phyloP scores from a whole-genome alignment of 768 basidiomycete genomes.

The Lentinula lateritia region DNA sequence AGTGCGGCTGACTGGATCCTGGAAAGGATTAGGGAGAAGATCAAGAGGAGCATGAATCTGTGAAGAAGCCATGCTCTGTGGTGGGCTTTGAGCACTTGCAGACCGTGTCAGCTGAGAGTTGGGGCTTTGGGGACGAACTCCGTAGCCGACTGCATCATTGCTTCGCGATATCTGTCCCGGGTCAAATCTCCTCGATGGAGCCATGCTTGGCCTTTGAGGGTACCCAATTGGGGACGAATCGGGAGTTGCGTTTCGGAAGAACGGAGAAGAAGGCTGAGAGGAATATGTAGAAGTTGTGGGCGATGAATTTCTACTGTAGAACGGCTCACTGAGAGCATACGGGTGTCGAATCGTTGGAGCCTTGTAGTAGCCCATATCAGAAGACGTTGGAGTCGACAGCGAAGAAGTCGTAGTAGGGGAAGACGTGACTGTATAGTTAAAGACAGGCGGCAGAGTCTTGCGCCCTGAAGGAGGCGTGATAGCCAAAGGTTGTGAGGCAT shows the following conservation, averaged over 20 bases:
- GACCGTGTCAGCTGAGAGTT: neutral
- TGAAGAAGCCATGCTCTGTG: neutral
- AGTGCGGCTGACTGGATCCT: slow-evolving; percentile 15
- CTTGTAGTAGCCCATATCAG: neutral
- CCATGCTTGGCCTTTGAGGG: neutral
- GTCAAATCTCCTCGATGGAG: neutral
- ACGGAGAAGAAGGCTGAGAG: neutral
- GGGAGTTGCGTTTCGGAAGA: neutral
- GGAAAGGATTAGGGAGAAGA: slow-evolving; percentile 14
- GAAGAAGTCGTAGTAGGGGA: neutral
- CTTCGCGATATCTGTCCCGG: neutral
- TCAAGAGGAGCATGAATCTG: neutral
- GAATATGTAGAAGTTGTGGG: neutral
- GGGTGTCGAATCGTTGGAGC: neutral
- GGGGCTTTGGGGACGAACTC: neutral
- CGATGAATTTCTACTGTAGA: neutral
- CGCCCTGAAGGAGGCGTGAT: neutral
- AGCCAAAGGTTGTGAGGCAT: neutral
- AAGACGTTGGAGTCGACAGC: neutral
- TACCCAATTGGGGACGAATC: neutral
- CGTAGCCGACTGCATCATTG: neutral
- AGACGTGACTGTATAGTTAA: neutral
- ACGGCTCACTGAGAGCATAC: neutral
- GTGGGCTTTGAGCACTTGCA: neutral
- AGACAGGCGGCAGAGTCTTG: neutral